Evolutionary conservation across 2,329 filamentous ascomycete species (phyloP).

Genomic region (Aspergillus nomiae): DNA sequence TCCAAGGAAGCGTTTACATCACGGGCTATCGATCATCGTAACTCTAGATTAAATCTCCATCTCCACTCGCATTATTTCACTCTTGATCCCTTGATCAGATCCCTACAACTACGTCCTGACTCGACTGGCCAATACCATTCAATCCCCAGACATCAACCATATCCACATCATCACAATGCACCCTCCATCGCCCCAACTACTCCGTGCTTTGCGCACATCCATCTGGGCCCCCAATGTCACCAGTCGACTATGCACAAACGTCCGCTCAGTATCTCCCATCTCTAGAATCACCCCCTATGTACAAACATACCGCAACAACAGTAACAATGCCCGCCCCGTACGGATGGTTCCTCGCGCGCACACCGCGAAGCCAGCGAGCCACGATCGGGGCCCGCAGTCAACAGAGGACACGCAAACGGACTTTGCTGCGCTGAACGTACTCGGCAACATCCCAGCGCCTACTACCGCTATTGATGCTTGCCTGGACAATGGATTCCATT

Average conservation of each 20-base stretch:
- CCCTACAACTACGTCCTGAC: not conserved
- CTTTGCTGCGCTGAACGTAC: conserved; percentile 75
- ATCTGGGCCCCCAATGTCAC: conserved; percentile 19
- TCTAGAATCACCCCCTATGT: conserved; percentile 10
- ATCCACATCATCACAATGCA: conserved; percentile 32
- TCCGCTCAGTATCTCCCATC: conserved; percentile 13
- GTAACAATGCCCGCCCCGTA: conserved; percentile 27
- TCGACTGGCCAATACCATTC: not conserved
- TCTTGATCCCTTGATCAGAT: not conserved
- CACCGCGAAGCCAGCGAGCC: conserved; percentile 43
- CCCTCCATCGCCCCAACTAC: conserved; percentile 44
- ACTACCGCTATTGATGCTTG: conserved; percentile 84
- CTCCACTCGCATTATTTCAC: not conserved
- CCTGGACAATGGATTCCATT: conserved; percentile 77
- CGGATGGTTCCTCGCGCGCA: conserved; percentile 37
- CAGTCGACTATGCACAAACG: conserved; percentile 4
- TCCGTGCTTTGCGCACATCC: conserved; percentile 44
- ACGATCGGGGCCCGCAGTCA: conserved; percentile 63
- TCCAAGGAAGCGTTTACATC: not conserved
- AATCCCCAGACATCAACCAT: not conserved
- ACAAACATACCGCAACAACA: conserved; percentile 26
- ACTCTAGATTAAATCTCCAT: not conserved
- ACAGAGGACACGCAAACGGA: conserved; percentile 68
- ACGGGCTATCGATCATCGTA: not conserved
- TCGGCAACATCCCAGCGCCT: conserved; percentile 73